A percentile compares a stretch with the other conserved stretches of the same genome.
phyloP scores from a whole-genome alignment of 805 yeast genomes.

The Metschnikowia sp. region DNA sequence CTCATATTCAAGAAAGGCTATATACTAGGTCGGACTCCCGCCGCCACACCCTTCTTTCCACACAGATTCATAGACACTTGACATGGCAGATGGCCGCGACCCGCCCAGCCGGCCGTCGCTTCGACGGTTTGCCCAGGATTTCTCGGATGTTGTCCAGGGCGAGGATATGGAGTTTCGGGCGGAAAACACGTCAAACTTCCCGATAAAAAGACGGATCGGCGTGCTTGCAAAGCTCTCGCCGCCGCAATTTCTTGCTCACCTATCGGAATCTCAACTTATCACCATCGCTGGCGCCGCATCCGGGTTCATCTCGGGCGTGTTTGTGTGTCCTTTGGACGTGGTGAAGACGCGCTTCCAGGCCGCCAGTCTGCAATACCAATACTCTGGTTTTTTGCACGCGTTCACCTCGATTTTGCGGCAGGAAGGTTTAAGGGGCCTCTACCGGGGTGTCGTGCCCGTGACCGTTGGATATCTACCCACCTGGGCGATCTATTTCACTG shows the following conservation, averaged over 20 bases:
- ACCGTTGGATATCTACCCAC: conserved; percentile 93
- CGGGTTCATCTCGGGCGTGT: conserved; percentile 83
- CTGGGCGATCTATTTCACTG: conserved; percentile 93
- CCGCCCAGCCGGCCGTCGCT: conserved; percentile 1
- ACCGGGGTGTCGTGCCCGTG: conserved; percentile 90
- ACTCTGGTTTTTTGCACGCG: conserved; percentile 62
- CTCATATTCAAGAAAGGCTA: no score
- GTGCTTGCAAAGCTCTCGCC: conserved; percentile 19
- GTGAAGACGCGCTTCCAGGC: conserved; percentile 94
- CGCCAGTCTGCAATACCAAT: conserved; percentile 57
- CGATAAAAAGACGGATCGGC: conserved; percentile 21
- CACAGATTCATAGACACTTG: neutral
- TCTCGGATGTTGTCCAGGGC: conserved; percentile 37
- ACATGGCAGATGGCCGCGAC: conserved; percentile 1
- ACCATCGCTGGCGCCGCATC: conserved; percentile 92
- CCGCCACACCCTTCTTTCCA: neutral
- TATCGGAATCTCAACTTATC: conserved; percentile 54
- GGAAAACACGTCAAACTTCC: conserved; percentile 19
- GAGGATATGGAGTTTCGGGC: conserved; percentile 35
- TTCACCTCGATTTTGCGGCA: conserved; percentile 62
- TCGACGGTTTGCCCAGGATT: conserved; percentile 20
- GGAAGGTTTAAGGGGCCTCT: conserved; percentile 81
- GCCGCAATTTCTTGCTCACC: conserved; percentile 20
- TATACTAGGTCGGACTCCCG: no score
- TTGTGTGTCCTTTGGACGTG: conserved; percentile 94